Evolutionary conservation across 2,329 filamentous ascomycete species (phyloP).

Genomic region (Erysiphe pulchra): DNA sequence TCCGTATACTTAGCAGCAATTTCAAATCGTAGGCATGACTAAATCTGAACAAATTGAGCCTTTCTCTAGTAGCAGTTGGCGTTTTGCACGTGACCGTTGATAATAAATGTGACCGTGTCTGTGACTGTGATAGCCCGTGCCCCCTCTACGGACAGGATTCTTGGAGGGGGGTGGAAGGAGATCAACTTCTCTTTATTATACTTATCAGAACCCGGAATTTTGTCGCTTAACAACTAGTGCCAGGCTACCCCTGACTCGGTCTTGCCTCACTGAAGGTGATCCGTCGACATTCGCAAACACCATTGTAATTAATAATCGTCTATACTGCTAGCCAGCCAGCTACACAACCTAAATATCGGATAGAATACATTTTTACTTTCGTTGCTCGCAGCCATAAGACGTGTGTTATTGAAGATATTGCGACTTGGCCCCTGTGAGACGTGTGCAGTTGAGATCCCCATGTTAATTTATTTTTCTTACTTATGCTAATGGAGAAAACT

Average conservation of each 20-base stretch:
- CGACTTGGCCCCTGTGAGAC: no score
- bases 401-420: no score
- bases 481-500: no score
- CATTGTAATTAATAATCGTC: neutral
- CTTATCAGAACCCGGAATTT: slow-evolving; percentile 1
- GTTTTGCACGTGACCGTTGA: neutral
- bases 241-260: slow-evolving; percentile 1
- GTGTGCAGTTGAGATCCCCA: no score
- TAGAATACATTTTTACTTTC: no score
- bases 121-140: neutral
- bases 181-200: slow-evolving; percentile 4
- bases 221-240: slow-evolving; percentile 2
- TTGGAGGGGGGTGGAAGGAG: slow-evolving; percentile 1
- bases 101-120: neutral
- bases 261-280: slow-evolving; percentile 2
- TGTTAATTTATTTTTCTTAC: no score
- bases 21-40: no score
- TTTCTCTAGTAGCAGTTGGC: neutral
- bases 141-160: neutral
- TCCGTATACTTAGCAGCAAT: slow-evolving; percentile 2
- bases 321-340: no score
- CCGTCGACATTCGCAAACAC: neutral
- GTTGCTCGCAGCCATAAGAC: no score
- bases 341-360: no score
- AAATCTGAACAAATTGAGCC: no score